Conservation (phyloP, 2,329 filamentous ascomycete species). For the Leptodontidium sp. region DNA sequence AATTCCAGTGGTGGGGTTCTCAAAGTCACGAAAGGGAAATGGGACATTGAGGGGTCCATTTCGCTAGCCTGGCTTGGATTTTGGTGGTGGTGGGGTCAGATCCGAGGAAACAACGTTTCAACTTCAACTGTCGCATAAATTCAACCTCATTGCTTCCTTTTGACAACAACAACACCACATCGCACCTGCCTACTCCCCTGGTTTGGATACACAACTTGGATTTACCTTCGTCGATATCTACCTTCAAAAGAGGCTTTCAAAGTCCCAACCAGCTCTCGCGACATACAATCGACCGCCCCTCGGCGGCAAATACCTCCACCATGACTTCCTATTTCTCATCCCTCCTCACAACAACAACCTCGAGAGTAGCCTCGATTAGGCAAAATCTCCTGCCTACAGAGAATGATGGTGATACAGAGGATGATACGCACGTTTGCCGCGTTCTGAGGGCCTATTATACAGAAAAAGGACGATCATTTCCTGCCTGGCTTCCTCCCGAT, state of each 20-base stretch:
- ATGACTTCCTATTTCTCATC: slow-evolving; percentile 88
- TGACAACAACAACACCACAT: not conserved
- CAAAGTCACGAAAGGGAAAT: not conserved
- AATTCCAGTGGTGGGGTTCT: not conserved
- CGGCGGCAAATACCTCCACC: slow-evolving; percentile 39
- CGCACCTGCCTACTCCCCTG: not conserved
- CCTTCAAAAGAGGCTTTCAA: not conserved
- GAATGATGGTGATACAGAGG: slow-evolving; percentile 77
- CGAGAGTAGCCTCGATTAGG: slow-evolving; percentile 67
- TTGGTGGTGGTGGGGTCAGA: slow-evolving; percentile 1
- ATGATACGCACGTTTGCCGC: slow-evolving; percentile 94
- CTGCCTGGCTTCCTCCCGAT: slow-evolving; percentile 88
- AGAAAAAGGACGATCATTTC: slow-evolving; percentile 84
- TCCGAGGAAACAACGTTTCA: slow-evolving; percentile 11
- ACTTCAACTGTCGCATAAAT: slow-evolving; percentile 16
- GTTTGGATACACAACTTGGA: not conserved
- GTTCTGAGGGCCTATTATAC: slow-evolving; percentile 92
- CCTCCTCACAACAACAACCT: slow-evolving; percentile 70
- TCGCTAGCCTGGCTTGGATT: not conserved
- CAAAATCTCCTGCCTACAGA: slow-evolving; percentile 75
- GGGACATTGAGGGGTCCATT: not conserved
- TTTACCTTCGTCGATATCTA: not conserved
- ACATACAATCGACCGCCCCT: slow-evolving; percentile 12
- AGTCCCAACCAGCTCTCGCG: not conserved
- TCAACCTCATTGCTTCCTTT: not conserved